Evolutionary conservation across 768 basidiomycete genomes (phyloP).

Genomic region (Agaricus subrufescens): DNA sequence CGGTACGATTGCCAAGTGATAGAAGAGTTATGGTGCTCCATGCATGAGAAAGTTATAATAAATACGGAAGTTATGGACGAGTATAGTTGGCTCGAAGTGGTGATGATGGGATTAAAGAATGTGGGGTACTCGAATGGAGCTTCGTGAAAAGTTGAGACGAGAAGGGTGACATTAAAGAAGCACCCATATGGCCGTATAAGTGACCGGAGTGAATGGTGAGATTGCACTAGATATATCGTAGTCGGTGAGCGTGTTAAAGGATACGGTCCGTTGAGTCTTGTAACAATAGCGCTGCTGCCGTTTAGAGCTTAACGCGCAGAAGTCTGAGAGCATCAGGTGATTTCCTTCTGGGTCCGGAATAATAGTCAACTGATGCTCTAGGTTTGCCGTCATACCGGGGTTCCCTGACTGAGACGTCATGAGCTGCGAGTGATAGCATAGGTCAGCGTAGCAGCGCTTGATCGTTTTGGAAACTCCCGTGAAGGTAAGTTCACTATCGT

Average conservation of each 20-base stretch:
- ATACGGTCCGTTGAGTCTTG: background rate
- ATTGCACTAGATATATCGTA: background rate
- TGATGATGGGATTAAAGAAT: slow-evolving; percentile 5
- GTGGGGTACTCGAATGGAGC: background rate
- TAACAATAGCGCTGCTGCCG: background rate
- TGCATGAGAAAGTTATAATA: slow-evolving; percentile 1
- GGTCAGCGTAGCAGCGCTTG: too few species aligned
- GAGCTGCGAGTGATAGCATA: background rate
- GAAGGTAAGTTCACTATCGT: background rate
- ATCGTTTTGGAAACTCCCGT: background rate
- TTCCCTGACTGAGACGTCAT: background rate
- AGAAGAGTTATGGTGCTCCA: background rate
- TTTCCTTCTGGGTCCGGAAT: background rate
- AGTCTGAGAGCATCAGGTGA: background rate
- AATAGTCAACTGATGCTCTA: slow-evolving; percentile 5
- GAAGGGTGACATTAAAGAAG: background rate
- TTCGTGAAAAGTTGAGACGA: slow-evolving; percentile 4
- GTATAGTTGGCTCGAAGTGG: background rate
- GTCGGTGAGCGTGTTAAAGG: background rate
- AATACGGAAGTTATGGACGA: background rate
- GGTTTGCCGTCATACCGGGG: background rate
- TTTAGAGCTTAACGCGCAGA: background rate
- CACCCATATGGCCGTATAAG: background rate
- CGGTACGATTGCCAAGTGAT: background rate
- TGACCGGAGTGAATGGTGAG: background rate